phyloP scores from a whole-genome alignment of 768 basidiomycete species.

The Tulasnella sp. region DNA sequence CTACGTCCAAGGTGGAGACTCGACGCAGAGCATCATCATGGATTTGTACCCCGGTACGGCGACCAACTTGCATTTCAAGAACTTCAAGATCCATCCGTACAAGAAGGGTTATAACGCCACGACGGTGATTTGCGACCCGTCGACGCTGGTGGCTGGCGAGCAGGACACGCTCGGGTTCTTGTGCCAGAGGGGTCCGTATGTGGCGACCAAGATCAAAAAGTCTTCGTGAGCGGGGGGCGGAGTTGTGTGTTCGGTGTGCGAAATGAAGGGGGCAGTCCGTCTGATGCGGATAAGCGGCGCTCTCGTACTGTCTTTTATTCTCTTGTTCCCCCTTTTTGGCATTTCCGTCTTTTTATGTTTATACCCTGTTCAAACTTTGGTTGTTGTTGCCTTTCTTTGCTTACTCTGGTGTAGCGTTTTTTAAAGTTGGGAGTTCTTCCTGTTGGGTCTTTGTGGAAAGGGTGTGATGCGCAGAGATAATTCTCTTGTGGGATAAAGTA shows the following conservation, averaged over 20 bases:
- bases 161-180: conserved; percentile 16
- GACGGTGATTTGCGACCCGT: conserved; percentile 13
- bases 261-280: no score
- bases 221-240: neutral
- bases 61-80: conserved; percentile 18
- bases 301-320: neutral
- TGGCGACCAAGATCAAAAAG: neutral
- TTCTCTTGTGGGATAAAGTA: no score
- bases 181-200: conserved; percentile 12
- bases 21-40: conserved; percentile 47
- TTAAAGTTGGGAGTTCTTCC: neutral
- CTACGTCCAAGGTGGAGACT: conserved; percentile 35
- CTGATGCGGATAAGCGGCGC: no score
- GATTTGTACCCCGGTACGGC: conserved; percentile 46
- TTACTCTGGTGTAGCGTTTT: neutral
- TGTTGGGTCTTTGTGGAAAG: neutral
- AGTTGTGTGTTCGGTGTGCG: no score
- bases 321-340: neutral
- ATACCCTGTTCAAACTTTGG: no score
- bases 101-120: conserved; percentile 9
- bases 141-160: conserved; percentile 9
- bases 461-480: neutral
- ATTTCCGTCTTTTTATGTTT: neutral
- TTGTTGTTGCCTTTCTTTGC: neutral
- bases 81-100: conserved; percentile 9